Conservation (phyloP, 805 yeast species). For the Saccharomycopsis vini region DNA sequence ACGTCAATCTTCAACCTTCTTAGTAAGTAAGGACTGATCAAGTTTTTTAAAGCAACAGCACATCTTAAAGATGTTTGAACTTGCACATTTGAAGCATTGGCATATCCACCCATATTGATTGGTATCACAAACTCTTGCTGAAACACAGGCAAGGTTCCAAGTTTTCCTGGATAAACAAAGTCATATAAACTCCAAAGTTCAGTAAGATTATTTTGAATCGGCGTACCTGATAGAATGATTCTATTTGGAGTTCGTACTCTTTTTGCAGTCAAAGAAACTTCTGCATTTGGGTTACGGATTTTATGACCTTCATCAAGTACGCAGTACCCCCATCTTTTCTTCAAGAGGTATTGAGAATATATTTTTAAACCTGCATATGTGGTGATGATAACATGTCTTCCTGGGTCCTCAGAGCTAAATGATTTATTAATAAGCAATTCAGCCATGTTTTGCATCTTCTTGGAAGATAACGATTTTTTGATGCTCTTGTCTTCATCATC, state of each 20-base stretch:
- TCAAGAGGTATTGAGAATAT: slow-evolving; percentile 54
- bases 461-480: slow-evolving; percentile 22
- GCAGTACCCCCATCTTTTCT: slow-evolving; percentile 78
- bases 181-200: slow-evolving; percentile 95
- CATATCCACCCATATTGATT: slow-evolving; percentile 95
- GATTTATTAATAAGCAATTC: slow-evolving; percentile 36
- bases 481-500: slow-evolving; percentile 34
- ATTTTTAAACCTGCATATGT: slow-evolving; percentile 82
- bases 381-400: slow-evolving; percentile 73
- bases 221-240: slow-evolving; percentile 88
- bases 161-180: slow-evolving; percentile 86
- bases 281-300: slow-evolving; percentile 89
- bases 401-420: slow-evolving; percentile 27
- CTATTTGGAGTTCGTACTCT: slow-evolving; percentile 78
- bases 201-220: slow-evolving; percentile 85
- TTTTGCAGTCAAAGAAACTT: slow-evolving; percentile 76
- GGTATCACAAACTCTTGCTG: slow-evolving; percentile 89
- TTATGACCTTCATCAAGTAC: slow-evolving; percentile 96
- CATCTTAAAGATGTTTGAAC: slow-evolving; percentile 95
- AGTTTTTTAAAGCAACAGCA: slow-evolving; percentile 81
- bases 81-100: slow-evolving; percentile 91
- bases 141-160: slow-evolving; percentile 92
- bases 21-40: slow-evolving; percentile 82
- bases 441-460: slow-evolving; percentile 32
- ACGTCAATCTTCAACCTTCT: slow-evolving; percentile 89